phyloP scores from a whole-genome alignment of 805 yeast species.

The Wickerhamiella allomyrinae region DNA sequence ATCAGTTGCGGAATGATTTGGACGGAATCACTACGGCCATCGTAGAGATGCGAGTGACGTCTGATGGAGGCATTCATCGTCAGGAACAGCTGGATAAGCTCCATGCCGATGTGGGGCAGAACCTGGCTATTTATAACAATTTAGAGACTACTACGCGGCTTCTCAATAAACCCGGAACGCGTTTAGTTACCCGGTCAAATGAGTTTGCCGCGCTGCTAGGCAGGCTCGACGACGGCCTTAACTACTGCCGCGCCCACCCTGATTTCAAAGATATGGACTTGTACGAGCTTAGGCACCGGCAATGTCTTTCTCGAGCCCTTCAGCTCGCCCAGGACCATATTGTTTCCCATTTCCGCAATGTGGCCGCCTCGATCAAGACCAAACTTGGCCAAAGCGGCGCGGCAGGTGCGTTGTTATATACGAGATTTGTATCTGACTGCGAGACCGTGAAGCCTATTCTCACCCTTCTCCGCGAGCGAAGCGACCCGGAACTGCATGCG shows the following conservation, averaged over 20 bases:
- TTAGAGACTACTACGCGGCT: slow-evolving; percentile 55
- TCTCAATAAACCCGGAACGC: slow-evolving; percentile 58
- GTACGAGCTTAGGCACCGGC: slow-evolving; percentile 60
- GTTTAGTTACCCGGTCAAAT: slow-evolving; percentile 39
- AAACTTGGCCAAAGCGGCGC: slow-evolving; percentile 1
- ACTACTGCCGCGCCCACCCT: slow-evolving; percentile 39
- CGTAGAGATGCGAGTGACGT: slow-evolving; percentile 43
- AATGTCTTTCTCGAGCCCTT: slow-evolving; percentile 69
- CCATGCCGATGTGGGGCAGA: slow-evolving; percentile 32
- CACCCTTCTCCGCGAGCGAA: slow-evolving; percentile 3
- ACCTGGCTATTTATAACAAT: slow-evolving; percentile 49
- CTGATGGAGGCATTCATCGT: slow-evolving; percentile 36
- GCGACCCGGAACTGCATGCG: slow-evolving; percentile 6
- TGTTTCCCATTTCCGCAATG: slow-evolving; percentile 24
- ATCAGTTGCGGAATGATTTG: slow-evolving; percentile 36
- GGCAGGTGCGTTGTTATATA: slow-evolving; percentile 13
- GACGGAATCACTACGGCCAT: slow-evolving; percentile 50
- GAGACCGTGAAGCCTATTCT: slow-evolving; percentile 6
- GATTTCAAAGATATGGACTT: slow-evolving; percentile 58
- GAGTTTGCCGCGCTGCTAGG: slow-evolving; percentile 40
- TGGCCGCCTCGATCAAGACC: slow-evolving; percentile 3
- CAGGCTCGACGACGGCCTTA: slow-evolving; percentile 53
- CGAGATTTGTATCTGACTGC: slow-evolving; percentile 14
- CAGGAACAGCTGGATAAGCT: slow-evolving; percentile 32
- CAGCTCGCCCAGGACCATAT: slow-evolving; percentile 60